Percentiles rank a stretch among this genome's conserved stretches.
phyloP scores from a whole-genome alignment of 352 stramenopile species.

The Ophiocytium majus region DNA sequence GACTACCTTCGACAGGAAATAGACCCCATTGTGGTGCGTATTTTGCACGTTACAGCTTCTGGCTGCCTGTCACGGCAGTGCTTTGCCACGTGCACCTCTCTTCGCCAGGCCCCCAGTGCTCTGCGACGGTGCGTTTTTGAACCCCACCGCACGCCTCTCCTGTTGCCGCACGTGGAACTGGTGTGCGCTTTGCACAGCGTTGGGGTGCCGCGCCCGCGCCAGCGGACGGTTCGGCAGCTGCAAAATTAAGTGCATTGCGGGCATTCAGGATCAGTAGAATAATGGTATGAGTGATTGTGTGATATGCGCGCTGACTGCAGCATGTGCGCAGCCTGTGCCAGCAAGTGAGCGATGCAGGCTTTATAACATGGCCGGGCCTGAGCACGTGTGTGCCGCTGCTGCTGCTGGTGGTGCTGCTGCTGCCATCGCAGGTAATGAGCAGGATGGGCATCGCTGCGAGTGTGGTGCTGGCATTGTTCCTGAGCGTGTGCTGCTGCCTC shows the following conservation, averaged over 20 bases:
- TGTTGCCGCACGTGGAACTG: too few relatives aligned
- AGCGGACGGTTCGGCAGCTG: too few relatives aligned
- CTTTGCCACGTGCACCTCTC: neutral
- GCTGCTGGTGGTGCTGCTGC: neutral
- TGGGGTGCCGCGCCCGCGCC: too few relatives aligned
- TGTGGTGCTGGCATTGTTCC: neutral
- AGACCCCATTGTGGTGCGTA: too few relatives aligned
- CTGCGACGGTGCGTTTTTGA: neutral
- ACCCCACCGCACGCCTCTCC: too few relatives aligned
- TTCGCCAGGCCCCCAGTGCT: neutral
- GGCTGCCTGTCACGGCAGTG: neutral
- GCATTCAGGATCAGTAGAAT: too few relatives aligned
- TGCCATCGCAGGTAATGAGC: neutral
- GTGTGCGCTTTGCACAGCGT: too few relatives aligned
- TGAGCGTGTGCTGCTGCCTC: constrained; percentile 9
- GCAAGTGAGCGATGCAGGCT: too few relatives aligned
- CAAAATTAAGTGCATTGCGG: too few relatives aligned
- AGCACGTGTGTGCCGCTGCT: neutral
- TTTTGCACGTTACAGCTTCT: too few relatives aligned
- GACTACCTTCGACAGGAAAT: too few relatives aligned
- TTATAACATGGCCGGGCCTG: neutral
- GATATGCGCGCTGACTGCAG: neutral
- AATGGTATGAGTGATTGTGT: neutral
- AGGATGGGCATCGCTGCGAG: neutral
- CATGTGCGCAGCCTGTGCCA: neutral